Evolutionary conservation across 2,329 filamentous ascomycete species (phyloP).

Genomic region (Lecanoromycetidae sp.): DNA sequence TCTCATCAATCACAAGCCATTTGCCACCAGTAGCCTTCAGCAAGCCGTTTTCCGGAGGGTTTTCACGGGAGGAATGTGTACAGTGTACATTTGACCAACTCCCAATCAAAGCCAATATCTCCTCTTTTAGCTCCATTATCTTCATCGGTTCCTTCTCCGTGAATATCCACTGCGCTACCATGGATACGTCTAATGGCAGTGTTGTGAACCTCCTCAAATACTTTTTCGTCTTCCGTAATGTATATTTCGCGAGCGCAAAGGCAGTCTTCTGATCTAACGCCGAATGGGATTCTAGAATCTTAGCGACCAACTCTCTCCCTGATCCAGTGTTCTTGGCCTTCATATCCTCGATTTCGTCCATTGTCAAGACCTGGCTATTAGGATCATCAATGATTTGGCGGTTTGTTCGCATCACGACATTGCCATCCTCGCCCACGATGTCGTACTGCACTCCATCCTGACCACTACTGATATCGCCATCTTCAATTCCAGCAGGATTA

Average conservation of each 20-base stretch:
- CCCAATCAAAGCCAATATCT: conserved; percentile 66
- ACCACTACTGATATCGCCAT: conserved; percentile 22
- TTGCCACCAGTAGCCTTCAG: conserved; percentile 36
- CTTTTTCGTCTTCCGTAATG: conserved; percentile 84
- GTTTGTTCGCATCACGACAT: conserved; percentile 47
- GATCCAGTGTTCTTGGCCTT: conserved; percentile 63
- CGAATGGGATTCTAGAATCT: conserved; percentile 78
- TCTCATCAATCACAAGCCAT: conserved; percentile 80
- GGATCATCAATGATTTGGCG: conserved; percentile 51
- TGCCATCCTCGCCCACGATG: conserved; percentile 33
- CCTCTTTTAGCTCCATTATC: conserved; percentile 76
- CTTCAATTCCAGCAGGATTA: conserved; percentile 21
- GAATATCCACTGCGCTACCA: conserved; percentile 64
- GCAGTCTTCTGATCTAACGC: conserved; percentile 87
- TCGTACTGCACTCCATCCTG: conserved; percentile 23
- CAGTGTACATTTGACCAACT: conserved; percentile 88
- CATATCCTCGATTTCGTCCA: conserved; percentile 58
- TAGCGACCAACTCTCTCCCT: conserved; percentile 83
- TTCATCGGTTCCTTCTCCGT: conserved; percentile 67
- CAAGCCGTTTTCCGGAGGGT: conserved; percentile 19
- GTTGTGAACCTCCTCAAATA: conserved; percentile 81
- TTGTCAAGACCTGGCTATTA: conserved; percentile 60
- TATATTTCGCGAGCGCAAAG: conserved; percentile 92
- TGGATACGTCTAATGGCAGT: conserved; percentile 66
- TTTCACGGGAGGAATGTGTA: conserved; percentile 31